Evolutionary conservation across 202 grass and related monocot genomes (phyloP).

Genomic region (Schoenoplectus tabernaemontani): DNA sequence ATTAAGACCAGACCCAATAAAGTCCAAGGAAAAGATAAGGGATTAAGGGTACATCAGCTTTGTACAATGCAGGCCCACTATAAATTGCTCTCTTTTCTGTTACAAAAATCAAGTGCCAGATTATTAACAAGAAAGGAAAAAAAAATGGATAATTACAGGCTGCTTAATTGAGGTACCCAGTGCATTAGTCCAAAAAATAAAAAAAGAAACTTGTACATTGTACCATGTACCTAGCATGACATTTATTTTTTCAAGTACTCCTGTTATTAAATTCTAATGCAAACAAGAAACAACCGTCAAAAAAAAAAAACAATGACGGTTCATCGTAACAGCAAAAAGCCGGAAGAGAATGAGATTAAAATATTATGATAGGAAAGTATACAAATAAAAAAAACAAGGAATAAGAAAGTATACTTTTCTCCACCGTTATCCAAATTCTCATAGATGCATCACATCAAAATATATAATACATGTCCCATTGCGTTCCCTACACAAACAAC

Average conservation of each 20-base stretch:
- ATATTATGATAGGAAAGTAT: neutral
- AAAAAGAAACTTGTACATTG: neutral
- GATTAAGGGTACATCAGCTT: neutral
- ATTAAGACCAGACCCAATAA: neutral
- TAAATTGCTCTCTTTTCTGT: neutral
- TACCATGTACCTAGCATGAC: neutral
- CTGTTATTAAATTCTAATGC: neutral
- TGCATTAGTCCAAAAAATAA: neutral
- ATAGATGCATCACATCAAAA: slow-evolving; percentile 21
- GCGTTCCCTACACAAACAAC: slow-evolving; percentile 21
- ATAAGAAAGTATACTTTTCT: neutral
- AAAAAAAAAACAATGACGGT: neutral
- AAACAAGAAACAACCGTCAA: slow-evolving; percentile 4
- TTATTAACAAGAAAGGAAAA: neutral
- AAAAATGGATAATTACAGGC: neutral
- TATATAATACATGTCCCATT: slow-evolving; percentile 1
- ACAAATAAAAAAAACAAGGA: neutral
- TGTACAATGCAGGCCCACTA: neutral
- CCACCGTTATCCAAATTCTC: slow-evolving; percentile 18
- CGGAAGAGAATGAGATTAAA: neutral
- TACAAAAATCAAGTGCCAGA: neutral
- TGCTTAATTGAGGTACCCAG: no score
- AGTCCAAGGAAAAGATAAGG: neutral
- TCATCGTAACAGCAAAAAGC: slow-evolving; percentile 19
- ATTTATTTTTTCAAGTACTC: neutral